Conservation (phyloP, 306 rosid genomes). For the Cicer judaicum region DNA sequence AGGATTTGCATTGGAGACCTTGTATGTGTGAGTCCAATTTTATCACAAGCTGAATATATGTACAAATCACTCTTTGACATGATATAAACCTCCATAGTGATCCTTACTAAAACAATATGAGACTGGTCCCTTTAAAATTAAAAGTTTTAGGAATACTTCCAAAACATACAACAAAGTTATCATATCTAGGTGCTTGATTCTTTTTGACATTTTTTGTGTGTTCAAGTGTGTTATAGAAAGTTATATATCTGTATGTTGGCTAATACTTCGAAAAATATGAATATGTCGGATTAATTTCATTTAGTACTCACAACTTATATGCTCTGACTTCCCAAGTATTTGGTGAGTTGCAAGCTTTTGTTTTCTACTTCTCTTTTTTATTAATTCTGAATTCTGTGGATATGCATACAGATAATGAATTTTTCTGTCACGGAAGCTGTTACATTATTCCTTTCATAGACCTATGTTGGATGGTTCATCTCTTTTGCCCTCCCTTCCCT, state of each 20-base stretch:
- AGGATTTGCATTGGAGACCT: neutral
- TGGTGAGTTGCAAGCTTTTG: constrained; percentile 1
- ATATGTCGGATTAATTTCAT: constrained; percentile 12
- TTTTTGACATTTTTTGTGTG: neutral
- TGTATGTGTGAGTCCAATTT: neutral
- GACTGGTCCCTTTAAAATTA: neutral
- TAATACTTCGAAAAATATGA: constrained; percentile 14
- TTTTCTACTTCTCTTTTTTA: neutral
- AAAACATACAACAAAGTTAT: constrained; percentile 9
- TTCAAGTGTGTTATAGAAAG: neutral
- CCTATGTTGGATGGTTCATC: neutral
- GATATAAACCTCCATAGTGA: neutral
- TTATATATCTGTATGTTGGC: constrained; percentile 4
- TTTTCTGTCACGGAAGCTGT: neutral
- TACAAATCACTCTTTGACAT: neutral
- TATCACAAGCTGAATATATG: neutral
- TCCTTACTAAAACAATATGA: neutral
- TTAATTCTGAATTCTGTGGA: neutral
- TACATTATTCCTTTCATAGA: neutral
- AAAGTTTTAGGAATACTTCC: neutral
- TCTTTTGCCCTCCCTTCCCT: neutral
- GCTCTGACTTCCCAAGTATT: neutral
- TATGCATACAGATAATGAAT: neutral
- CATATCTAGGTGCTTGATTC: constrained; percentile 19
- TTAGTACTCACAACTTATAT: neutral